Percentiles rank a stretch among this genome's conserved stretches.
These are phyloP conservation scores for Vaccinium myrtillus DNA, from an alignment of 148 eudicot species.

Conservation along the genomic window DNA sequence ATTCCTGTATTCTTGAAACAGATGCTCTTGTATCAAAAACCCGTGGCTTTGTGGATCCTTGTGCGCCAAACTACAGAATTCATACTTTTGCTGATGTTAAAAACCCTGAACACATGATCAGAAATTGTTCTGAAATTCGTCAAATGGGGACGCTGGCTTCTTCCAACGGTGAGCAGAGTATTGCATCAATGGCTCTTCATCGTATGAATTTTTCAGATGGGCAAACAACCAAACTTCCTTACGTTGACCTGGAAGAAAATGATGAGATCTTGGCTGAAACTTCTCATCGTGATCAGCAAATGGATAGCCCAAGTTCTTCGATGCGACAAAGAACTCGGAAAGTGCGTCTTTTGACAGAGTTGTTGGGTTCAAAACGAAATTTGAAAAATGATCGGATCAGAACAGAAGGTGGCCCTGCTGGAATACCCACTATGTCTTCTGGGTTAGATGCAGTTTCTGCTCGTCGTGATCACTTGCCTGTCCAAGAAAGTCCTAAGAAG, in stretches of 20 bases:
- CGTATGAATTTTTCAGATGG: background rate
- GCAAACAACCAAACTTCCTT: constrained; percentile 10
- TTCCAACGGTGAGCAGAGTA: constrained; percentile 8
- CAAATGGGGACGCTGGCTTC: constrained; percentile 10
- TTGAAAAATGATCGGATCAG: constrained; percentile 15
- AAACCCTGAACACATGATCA: background rate
- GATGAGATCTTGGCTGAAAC: constrained; percentile 25
- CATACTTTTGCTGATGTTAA: constrained; percentile 12
- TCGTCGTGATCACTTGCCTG: constrained; percentile 16
- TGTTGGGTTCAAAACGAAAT: constrained; percentile 34
- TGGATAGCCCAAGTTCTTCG: constrained; percentile 31
- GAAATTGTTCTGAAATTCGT: constrained; percentile 12
- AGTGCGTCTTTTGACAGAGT: constrained; percentile 57
- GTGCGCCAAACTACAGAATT: constrained; percentile 21
- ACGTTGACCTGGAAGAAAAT: constrained; percentile 32
- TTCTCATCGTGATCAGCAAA: constrained; percentile 30
- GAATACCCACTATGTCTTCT: constrained; percentile 16
- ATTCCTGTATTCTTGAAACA: constrained; percentile 16
- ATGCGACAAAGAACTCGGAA: constrained; percentile 44
- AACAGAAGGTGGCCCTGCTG: constrained; percentile 23
- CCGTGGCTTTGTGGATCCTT: constrained; percentile 18
- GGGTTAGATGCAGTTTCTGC: constrained; percentile 20
- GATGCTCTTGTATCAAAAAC: constrained; percentile 20
- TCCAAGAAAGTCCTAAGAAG: constrained; percentile 14
- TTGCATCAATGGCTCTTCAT: background rate